These are phyloP conservation scores for Russula dissimulans DNA, from an alignment of 768 basidiomycete genomes.

Conservation along the genomic window DNA sequence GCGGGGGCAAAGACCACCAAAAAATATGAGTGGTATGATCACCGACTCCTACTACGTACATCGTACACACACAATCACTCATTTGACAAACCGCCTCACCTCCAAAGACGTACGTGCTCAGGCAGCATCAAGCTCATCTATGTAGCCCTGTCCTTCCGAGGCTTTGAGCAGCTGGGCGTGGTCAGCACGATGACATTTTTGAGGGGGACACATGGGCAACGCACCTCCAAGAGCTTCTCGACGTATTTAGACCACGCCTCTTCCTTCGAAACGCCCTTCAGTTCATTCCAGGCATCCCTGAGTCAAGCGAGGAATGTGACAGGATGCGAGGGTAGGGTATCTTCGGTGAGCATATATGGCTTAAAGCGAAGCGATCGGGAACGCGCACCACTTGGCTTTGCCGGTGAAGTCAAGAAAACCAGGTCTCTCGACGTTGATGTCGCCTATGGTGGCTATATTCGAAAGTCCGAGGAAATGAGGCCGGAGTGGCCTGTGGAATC, in stretches of 20 bases:
- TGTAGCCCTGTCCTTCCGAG: conserved; percentile 42
- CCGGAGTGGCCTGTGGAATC: conserved; percentile 8
- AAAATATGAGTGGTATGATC: background rate
- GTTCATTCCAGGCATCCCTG: conserved; percentile 81
- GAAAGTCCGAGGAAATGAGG: conserved; percentile 2
- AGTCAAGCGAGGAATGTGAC: background rate
- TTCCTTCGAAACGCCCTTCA: conserved; percentile 66
- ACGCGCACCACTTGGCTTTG: conserved; percentile 79
- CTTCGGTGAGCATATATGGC: background rate
- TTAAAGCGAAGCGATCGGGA: conserved; percentile 3
- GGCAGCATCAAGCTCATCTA: conserved; percentile 53
- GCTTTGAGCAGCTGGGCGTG: conserved; percentile 46
- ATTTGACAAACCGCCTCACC: too few relatives aligned
- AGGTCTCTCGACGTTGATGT: conserved; percentile 53
- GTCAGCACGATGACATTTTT: conserved; percentile 5
- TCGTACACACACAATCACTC: background rate
- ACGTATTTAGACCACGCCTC: conserved; percentile 70
- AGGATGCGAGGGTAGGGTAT: background rate
- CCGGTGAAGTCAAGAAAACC: conserved; percentile 80
- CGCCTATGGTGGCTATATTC: conserved; percentile 57
- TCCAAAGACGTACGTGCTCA: conserved; percentile 7
- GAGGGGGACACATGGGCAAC: conserved; percentile 17
- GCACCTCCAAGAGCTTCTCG: conserved; percentile 58
- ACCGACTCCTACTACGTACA: background rate
- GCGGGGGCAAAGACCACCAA: background rate